A percentile compares a stretch with the other conserved stretches of the same genome.
phyloP scores from a whole-genome alignment of 495 filamentous ascomycete genomes.

The Xanthoparmelia taractica region DNA sequence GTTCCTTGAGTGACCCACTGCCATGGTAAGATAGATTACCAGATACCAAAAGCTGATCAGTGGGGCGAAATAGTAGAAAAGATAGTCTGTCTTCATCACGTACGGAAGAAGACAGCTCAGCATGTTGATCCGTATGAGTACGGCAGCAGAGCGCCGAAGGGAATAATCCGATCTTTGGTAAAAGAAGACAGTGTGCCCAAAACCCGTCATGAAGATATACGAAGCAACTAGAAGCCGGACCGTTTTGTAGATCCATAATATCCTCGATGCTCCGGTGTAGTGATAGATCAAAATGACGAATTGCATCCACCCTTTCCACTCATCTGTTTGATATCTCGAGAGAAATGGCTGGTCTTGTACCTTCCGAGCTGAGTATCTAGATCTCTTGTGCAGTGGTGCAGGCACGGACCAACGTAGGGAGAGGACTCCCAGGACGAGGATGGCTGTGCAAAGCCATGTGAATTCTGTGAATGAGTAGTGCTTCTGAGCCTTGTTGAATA shows the following conservation, averaged over 20 bases:
- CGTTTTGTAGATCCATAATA: conserved; percentile 46
- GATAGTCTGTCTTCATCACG: conserved; percentile 50
- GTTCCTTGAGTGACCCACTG: conserved; percentile 36
- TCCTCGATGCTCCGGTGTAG: conserved; percentile 46
- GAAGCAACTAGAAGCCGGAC: conserved; percentile 49
- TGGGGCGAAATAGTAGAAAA: conserved; percentile 53
- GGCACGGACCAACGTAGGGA: conserved; percentile 29
- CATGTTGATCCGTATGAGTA: conserved; percentile 50
- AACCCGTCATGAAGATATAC: conserved; percentile 56
- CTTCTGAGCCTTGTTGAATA: conserved; percentile 51
- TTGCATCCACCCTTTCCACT: conserved; percentile 63
- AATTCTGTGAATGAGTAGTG: conserved; percentile 39
- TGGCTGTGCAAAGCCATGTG: conserved; percentile 28
- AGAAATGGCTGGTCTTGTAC: conserved; percentile 36
- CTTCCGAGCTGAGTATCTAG: neutral
- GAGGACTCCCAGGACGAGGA: conserved; percentile 34
- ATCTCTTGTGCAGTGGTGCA: conserved; percentile 1
- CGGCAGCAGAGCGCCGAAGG: conserved; percentile 37
- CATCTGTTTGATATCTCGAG: conserved; percentile 48
- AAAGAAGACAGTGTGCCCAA: conserved; percentile 51
- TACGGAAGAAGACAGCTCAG: conserved; percentile 47
- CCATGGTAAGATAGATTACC: conserved; percentile 45
- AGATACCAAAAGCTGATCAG: conserved; percentile 56
- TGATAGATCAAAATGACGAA: conserved; percentile 50
- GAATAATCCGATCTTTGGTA: conserved; percentile 49